These are phyloP conservation scores for Hordeum pubiflorum DNA, from an alignment of 202 grass and related monocot species.

Conservation along the genomic window DNA sequence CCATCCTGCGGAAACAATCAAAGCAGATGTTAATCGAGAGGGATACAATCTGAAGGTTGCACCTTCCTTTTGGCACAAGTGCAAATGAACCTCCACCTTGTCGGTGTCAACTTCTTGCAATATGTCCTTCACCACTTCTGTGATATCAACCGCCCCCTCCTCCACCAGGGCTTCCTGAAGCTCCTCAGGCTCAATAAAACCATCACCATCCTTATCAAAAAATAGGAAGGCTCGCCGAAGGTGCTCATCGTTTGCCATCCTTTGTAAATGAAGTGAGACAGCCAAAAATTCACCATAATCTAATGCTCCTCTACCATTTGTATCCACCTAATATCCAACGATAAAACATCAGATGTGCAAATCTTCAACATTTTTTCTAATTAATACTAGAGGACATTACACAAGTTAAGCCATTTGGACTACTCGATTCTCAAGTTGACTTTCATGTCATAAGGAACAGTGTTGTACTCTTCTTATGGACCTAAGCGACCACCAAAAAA, in stretches of 20 bases:
- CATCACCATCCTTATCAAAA: slow-evolving; percentile 92
- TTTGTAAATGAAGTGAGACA: slow-evolving; percentile 95
- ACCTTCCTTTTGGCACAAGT: not conserved
- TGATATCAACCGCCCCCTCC: slow-evolving; percentile 66
- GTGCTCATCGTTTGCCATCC: slow-evolving; percentile 98
- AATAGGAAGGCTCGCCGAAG: slow-evolving; percentile 81
- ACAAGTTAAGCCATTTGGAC: not conserved
- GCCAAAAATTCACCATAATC: slow-evolving; percentile 99
- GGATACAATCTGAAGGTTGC: not conserved
- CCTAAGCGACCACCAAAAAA: not conserved
- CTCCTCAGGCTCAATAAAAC: slow-evolving; percentile 91
- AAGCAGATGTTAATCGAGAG: not conserved
- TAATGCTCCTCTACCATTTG: slow-evolving; percentile 76
- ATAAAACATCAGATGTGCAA: slow-evolving; percentile 8
- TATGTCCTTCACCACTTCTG: slow-evolving; percentile 91
- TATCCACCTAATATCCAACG: slow-evolving; percentile 71
- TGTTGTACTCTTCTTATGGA: not conserved
- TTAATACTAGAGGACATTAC: not conserved
- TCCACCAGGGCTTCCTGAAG: slow-evolving; percentile 73
- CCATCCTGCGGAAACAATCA: slow-evolving; percentile 68
- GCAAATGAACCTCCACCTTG: slow-evolving; percentile 49
- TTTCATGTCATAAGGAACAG: not conserved
- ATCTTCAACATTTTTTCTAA: not conserved
- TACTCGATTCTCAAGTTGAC: not conserved
- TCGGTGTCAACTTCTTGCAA: slow-evolving; percentile 95